Percentiles rank a stretch among this genome's conserved stretches.
Evolutionary conservation across 1,284 basidiomycete species (phyloP).

Genomic region (Fistulina hepatica): DNA sequence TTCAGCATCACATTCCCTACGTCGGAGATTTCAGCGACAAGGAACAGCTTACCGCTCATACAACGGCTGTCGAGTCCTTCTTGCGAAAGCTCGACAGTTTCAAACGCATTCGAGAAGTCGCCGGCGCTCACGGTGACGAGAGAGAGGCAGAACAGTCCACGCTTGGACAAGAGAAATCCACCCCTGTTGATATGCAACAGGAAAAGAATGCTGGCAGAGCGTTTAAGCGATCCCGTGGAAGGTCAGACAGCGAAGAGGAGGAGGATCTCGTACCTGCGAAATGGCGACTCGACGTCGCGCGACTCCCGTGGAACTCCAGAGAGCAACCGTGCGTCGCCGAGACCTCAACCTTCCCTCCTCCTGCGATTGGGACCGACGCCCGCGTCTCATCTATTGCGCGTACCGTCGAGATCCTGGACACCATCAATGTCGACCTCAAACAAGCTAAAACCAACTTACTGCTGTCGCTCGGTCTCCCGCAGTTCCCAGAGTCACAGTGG

Average conservation of each 20-base stretch:
- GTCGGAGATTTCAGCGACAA: too few species aligned
- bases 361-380: neutral
- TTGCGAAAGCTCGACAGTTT: constrained; percentile 1
- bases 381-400: too few species aligned
- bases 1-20: too few species aligned
- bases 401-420: too few species aligned
- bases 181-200: neutral
- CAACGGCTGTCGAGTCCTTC: too few species aligned
- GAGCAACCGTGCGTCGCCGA: too few species aligned
- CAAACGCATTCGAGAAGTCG: neutral
- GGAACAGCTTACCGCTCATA: too few species aligned
- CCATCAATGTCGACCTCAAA: neutral
- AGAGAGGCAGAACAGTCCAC: too few species aligned
- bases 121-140: neutral
- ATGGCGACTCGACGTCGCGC: neutral
- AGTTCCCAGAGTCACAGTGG: constrained; percentile 15
- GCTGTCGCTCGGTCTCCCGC: constrained; percentile 4
- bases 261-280: neutral
- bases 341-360: neutral
- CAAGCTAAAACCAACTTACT: constrained; percentile 1
- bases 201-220: neutral
- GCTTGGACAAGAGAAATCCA: neutral
- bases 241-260: neutral
- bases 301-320: neutral
- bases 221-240: neutral